Evolutionary conservation across 768 basidiomycete genomes (phyloP), one percentile per base, ranked within the genome.

Genomic region (Boletus rubropictus): DNA sequence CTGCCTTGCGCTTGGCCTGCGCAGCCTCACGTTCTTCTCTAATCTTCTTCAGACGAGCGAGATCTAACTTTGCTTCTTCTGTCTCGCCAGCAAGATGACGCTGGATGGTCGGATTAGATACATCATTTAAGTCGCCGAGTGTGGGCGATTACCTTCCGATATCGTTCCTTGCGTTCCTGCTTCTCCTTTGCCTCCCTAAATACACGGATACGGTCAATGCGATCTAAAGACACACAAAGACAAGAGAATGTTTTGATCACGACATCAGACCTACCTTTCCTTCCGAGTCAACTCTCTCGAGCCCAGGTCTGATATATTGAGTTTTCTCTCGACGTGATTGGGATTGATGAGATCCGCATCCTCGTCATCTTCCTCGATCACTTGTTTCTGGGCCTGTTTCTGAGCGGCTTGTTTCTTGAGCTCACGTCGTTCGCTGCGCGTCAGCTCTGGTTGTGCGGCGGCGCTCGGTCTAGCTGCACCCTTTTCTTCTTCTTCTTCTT

Each of bases 181-280:
- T 92, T 93, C 68, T 94, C 91, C 62, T 93, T 92, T 61, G 82
- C 84, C 62, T 96, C 94, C 54, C 93, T 93, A 51, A 25, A 46
- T 1, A 22, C 7, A 27, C 18, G 8, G 33, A 24, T 17, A 29
- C 12, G 9, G 25, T 48, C 14, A 48, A 39, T 22, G 5, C 1
- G n/a, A 18, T 48, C 28, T 9, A 27, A 18, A 18, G 22, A 2
- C 27, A 28, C 15, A 22, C 12, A 0, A 42, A 12, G 11, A 43
- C 53, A 22, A 48, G 35, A 39, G 17, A 25, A 48, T 32, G 11
- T 42, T 37, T 21, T 4, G 27, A 44, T 44, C n/a, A n/a, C 5
- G 31, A 29, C 24, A 31, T 39, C 24, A 44, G 15, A 42, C 69
- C 24, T 50, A 82, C 87, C 80, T 75, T 63, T 89, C 87, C 44